phyloP scores from a whole-genome alignment of 257 asterid genomes.

The Fraxinus anomala region DNA sequence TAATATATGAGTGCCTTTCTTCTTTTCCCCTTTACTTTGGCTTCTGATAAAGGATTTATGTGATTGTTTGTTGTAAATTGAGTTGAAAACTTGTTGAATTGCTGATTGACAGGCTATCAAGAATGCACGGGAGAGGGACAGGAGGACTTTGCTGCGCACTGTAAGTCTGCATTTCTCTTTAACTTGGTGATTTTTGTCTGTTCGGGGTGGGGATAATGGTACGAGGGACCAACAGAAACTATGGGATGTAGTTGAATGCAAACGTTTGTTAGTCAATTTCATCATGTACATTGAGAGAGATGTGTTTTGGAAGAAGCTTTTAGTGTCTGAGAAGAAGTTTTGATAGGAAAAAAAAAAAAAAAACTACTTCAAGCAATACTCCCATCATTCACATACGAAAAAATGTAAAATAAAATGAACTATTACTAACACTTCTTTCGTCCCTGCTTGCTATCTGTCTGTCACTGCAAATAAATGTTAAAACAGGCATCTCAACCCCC shows the following conservation, averaged over 20 bases:
- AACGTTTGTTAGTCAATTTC: background rate
- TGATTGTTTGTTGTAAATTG: conserved; percentile 7
- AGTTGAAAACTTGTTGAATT: conserved; percentile 26
- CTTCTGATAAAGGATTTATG: conserved; percentile 8
- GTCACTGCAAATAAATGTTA: background rate
- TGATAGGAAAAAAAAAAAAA: background rate
- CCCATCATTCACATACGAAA: background rate
- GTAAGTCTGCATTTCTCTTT: conserved; percentile 46
- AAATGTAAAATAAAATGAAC: background rate
- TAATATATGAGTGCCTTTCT: background rate
- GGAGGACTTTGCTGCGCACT: conserved; percentile 73
- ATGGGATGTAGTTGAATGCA: background rate
- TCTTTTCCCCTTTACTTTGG: background rate
- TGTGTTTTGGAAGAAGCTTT: background rate
- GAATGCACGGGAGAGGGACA: conserved; percentile 94
- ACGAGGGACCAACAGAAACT: background rate
- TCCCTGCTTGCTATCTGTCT: background rate
- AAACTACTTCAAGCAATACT: background rate
- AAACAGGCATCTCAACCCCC: background rate
- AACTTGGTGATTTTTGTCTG: background rate
- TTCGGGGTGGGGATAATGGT: background rate
- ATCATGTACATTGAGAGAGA: background rate
- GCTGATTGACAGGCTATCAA: conserved; percentile 68
- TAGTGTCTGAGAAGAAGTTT: background rate
- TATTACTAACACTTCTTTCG: background rate